Evolutionary conservation across 495 filamentous ascomycete genomes (phyloP), one percentile per base, ranked within the genome.

Genomic region (Xylaria telfairii): DNA sequence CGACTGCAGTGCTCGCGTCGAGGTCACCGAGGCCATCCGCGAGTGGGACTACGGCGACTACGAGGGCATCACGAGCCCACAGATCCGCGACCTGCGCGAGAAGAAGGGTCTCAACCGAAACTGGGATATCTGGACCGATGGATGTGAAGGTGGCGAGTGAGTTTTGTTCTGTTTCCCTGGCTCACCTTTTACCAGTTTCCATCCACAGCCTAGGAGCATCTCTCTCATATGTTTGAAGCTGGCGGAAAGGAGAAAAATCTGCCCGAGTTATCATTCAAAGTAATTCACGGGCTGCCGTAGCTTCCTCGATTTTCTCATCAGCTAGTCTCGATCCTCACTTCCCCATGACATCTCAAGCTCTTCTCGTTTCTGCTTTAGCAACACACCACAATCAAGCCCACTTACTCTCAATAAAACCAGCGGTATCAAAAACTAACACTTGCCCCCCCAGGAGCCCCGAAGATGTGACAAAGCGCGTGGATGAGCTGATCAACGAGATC

Each of bases 1-100:
- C 4, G 71, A 79, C 4, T 87, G 84, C 59, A 59, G 81, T 6
- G 86, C 86, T 12, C 76, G 80, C 19, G 87, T 96, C 2, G 80
- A 90, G 72, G 81, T 96, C 51, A 93, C 92, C 0, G 88, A 94
- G 69, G 89, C 92, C 60, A 89, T 98, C 34, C 86, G 92, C 15
- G 95, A 99, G 78, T 99, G 95, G 95, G 93, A 97, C 81, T 99
- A 99, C 74, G 96, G 96, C 13, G 89, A 92, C 72, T 99, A 98
- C 77, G 96, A 99, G 78, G 96, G 96, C 2, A 88, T 97, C 78
- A 96, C 92, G 8, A 91, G 87, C 66, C 79, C 86, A 19, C 80
- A 92, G 75, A 98, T 98, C 75, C 76, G 85, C 30, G 82, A 87
- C 64, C 68, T 85, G 65, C 84, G 93, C 41, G 87, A 83, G 77